Percentiles rank a stretch among this genome's conserved stretches.
These are phyloP conservation scores for Stachybotrys chlorohalonatus DNA, from an alignment of 2,329 filamentous ascomycete genomes.

Conservation along the genomic window DNA sequence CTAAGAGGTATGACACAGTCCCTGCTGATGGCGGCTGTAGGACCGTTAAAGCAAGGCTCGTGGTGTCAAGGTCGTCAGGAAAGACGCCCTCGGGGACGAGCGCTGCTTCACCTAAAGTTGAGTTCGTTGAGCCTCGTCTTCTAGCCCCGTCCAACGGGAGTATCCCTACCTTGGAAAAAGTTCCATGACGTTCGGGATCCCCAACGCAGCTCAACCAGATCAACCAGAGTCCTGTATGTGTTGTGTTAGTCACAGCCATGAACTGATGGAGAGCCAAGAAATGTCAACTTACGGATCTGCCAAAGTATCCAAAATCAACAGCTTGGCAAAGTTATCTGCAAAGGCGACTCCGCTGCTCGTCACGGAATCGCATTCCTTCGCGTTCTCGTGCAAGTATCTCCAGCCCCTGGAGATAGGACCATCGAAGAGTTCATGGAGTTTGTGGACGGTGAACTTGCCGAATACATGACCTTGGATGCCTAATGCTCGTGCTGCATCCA, in stretches of 20 bases:
- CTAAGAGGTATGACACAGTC: neutral
- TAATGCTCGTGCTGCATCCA: neutral
- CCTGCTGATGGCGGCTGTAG: neutral
- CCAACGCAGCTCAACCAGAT: neutral
- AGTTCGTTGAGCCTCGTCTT: neutral
- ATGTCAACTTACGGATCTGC: neutral
- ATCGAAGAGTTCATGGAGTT: neutral
- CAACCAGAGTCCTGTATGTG: neutral
- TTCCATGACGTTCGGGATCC: neutral
- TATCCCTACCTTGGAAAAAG: neutral
- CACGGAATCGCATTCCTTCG: neutral
- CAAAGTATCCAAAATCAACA: neutral
- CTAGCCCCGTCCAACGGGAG: neutral
- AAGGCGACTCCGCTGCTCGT: neutral
- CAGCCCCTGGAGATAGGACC: neutral
- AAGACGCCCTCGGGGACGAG: neutral
- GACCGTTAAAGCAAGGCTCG: neutral
- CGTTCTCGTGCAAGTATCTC: neutral
- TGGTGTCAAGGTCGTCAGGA: slow-evolving; percentile 1
- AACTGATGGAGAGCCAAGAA: neutral
- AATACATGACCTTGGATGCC: neutral
- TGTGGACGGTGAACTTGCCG: neutral
- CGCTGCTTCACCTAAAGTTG: neutral
- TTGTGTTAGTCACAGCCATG: neutral
- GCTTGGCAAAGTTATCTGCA: slow-evolving; percentile 1